phyloP scores from a whole-genome alignment of 2,329 filamentous ascomycete genomes.

The Colletotrichum sp. region DNA sequence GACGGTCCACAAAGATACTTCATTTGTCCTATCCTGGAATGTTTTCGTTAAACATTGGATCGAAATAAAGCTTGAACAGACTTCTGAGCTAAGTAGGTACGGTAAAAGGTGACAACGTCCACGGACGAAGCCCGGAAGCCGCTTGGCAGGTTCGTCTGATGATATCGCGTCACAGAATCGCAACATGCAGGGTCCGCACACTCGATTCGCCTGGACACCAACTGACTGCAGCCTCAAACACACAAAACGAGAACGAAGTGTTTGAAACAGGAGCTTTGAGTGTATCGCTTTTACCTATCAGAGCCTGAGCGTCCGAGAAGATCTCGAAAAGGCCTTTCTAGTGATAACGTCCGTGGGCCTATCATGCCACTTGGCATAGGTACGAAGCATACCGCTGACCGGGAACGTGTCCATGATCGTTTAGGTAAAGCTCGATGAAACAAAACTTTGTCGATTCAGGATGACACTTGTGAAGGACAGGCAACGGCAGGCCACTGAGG shows the following conservation, averaged over 20 bases:
- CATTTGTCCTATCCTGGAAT: background rate
- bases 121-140: background rate
- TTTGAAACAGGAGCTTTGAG: background rate
- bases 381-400: background rate
- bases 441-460: background rate
- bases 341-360: background rate
- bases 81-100: background rate
- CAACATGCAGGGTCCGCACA: background rate
- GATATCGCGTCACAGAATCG: background rate
- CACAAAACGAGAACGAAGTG: background rate
- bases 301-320: background rate
- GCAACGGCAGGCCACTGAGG: background rate
- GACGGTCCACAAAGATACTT: background rate
- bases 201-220: background rate
- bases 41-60: background rate
- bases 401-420: background rate
- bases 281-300: background rate
- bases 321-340: background rate
- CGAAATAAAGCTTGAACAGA: background rate
- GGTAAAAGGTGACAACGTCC: background rate
- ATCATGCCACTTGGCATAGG: background rate
- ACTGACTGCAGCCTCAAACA: background rate
- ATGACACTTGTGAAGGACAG: accelerated
- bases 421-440: background rate
- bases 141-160: background rate